Evolutionary conservation across 106 monocot genomes (phyloP), one percentile per base, ranked within the genome.

Genomic region (Dioscorea zingiberensis): DNA sequence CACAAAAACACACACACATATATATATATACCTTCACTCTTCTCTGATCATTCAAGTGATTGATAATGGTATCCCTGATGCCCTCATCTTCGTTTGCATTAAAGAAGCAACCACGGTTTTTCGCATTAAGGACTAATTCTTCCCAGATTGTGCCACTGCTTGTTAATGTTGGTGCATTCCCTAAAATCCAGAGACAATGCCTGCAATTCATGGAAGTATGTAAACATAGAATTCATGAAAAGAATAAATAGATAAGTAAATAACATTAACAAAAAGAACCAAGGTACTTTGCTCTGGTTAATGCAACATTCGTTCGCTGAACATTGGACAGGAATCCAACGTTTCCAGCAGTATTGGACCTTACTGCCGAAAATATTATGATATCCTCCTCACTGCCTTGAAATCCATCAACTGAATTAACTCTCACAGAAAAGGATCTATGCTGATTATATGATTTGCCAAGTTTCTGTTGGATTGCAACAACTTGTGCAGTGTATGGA

Each of bases 381-480:
- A 88, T 56, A 69, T 88, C 87, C 14, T 88, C 80, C 45, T 88
- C 87, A 13, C 77, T 48, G 3, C 87, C 87, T 78, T 83, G 88
- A 48, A 88, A 88, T 5, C 88, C 84, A 70, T 88, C 81, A 21
- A 88, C 48, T 0, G 88, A 73, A 16, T 81, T 88, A 1, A 88
- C 88, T 13, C 78, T 77, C 27, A 84, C 66, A 14, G 27, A 14
- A 51, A 81, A 81, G n/a, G 55, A 54, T 13, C n/a, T 45, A 10
- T 44, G 18, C 0, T 17, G 18, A 16, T 48, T 21, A 47, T 67
- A 53, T 54, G 22, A 47, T 19, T 16, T 71, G 44, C 66, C 68
- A 13, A 89, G 63, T 23, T 67, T 76, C 4, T 71, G 54, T 47
- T 61, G 62, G 21, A 89, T 75, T 8, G 76, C 73, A 22, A 38